Evolutionary conservation across 768 basidiomycete species (phyloP).

Genomic region (Tubosaeta brunneosetosa): DNA sequence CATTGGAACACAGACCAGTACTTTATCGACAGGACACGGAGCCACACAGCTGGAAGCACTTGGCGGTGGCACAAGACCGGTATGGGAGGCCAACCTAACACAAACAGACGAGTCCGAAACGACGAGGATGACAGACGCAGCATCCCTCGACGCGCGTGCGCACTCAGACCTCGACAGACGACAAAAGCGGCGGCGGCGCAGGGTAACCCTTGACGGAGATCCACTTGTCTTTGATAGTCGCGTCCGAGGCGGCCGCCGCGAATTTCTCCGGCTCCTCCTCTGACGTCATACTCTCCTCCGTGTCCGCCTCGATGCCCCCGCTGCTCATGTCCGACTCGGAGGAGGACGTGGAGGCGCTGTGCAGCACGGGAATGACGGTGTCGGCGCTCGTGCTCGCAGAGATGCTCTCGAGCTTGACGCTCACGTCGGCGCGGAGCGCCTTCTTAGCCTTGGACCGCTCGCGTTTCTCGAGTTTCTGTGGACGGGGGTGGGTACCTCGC

Average conservation of each 20-base stretch:
- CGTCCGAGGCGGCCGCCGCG: conserved; percentile 11
- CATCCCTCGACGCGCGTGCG: background rate
- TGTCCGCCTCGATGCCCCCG: conserved; percentile 64
- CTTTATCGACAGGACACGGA: conserved; percentile 20
- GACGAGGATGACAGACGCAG: background rate
- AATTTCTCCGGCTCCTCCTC: conserved; percentile 58
- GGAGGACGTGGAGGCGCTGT: conserved; percentile 38
- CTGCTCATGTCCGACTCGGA: conserved; percentile 60
- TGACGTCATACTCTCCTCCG: conserved; percentile 71
- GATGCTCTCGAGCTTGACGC: conserved; percentile 24
- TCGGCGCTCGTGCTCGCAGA: conserved; percentile 9
- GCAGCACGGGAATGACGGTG: conserved; percentile 18
- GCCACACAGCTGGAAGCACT: conserved; percentile 14
- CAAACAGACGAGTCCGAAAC: conserved; percentile 5
- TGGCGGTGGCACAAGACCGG: conserved; percentile 12
- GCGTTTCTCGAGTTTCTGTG: conserved; percentile 52
- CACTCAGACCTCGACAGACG: conserved; percentile 10
- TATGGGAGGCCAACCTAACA: no score
- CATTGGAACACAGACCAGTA: conserved; percentile 16
- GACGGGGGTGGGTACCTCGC: background rate
- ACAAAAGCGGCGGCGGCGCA: background rate
- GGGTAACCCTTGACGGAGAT: conserved; percentile 61
- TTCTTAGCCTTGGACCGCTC: conserved; percentile 56
- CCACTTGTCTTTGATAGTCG: conserved; percentile 62
- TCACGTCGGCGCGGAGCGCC: conserved; percentile 32